Conservation (phyloP, 257 asterid genomes). For the Ehretia macrophylla region DNA sequence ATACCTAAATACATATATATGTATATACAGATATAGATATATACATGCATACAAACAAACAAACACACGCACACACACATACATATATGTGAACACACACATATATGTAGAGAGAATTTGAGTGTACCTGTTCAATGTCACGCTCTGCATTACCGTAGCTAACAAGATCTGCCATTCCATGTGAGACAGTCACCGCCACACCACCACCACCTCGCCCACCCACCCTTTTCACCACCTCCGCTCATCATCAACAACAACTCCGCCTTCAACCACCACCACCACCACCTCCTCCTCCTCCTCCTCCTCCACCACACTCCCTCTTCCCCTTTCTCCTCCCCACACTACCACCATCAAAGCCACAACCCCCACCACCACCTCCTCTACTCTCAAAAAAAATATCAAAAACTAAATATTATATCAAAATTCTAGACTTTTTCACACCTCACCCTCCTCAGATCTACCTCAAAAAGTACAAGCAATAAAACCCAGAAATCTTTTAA, state of each 20-base stretch:
- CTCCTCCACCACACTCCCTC: slow-evolving; percentile 19
- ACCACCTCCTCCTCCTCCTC: slow-evolving; percentile 39
- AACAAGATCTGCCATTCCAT: slow-evolving; percentile 99
- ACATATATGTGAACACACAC: too few species aligned
- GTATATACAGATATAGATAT: neutral
- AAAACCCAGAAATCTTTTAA: slow-evolving; percentile 3
- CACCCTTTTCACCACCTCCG: slow-evolving; percentile 47
- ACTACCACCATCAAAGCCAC: slow-evolving; percentile 7
- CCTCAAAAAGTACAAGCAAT: neutral
- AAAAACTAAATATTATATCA: neutral
- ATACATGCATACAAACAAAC: neutral
- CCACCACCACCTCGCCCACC: slow-evolving; percentile 67
- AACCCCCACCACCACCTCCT: neutral
- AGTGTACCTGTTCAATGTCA: slow-evolving; percentile 73
- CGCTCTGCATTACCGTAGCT: slow-evolving; percentile 78
- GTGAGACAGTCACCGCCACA: slow-evolving; percentile 70
- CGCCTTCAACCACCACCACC: slow-evolving; percentile 66
- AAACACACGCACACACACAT: too few species aligned
- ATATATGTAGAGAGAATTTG: too few species aligned
- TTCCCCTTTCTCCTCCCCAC: slow-evolving; percentile 1
- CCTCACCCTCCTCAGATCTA: neutral
- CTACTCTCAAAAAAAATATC: neutral
- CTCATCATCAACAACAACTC: slow-evolving; percentile 76
- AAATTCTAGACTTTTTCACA: neutral
- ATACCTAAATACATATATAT: neutral